These are phyloP conservation scores for Tolypocladium ophioglossoides DNA, from an alignment of 2,329 filamentous ascomycete genomes.

Conservation along the genomic window DNA sequence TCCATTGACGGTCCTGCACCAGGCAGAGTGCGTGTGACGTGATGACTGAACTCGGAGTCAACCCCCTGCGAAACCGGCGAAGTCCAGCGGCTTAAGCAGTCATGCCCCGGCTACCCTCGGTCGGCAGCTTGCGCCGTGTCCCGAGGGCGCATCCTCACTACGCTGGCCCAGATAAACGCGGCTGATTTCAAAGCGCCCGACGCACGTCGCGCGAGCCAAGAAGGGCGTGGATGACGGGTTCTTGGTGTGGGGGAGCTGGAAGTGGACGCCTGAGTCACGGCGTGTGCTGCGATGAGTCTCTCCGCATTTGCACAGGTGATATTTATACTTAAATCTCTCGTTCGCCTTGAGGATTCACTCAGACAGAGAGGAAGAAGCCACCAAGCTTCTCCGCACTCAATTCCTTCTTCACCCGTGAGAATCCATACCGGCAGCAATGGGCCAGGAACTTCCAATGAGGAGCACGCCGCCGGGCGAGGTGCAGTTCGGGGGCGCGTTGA, in stretches of 20 bases:
- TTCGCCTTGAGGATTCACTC: background rate
- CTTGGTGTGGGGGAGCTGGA: background rate
- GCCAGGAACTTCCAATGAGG: constrained; percentile 1
- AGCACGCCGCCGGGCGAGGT: background rate
- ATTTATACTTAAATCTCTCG: background rate
- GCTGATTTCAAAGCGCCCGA: background rate
- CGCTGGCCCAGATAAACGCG: background rate
- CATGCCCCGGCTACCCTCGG: background rate
- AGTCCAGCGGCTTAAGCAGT: background rate
- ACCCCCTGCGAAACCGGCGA: background rate
- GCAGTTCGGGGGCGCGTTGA: constrained; percentile 29
- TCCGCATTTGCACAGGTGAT: background rate
- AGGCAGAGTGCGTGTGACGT: background rate
- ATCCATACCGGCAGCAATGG: background rate
- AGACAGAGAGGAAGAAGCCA: background rate
- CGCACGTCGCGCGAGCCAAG: background rate
- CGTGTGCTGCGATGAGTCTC: background rate
- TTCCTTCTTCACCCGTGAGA: background rate
- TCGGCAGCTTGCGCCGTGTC: background rate
- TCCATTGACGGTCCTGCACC: background rate
- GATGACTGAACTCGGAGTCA: too few species aligned
- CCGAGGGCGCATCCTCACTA: background rate
- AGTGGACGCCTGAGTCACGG: background rate
- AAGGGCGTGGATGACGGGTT: background rate
- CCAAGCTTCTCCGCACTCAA: background rate